A percentile compares a stretch with the other conserved stretches of the same genome.
Conservation (phyloP, 2,329 filamentous ascomycete genomes). For the Hansfordia pulvinata region DNA sequence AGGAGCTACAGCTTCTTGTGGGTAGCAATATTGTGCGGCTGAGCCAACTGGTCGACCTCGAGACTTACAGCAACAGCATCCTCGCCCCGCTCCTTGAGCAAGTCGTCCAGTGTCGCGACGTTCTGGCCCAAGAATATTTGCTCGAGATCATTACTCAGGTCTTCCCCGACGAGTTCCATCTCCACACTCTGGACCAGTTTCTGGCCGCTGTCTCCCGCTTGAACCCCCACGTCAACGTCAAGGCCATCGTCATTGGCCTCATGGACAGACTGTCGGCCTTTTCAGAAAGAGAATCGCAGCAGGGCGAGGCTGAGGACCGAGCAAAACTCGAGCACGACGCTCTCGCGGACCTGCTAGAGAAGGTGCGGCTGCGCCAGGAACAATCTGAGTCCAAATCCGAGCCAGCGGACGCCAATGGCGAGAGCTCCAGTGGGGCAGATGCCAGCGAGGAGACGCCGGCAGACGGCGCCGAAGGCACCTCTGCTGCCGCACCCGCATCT, state of each 20-base stretch:
- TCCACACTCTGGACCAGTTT: conserved; percentile 92
- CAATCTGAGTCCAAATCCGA: conserved; percentile 17
- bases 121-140: conserved; percentile 92
- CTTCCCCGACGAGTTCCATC: conserved; percentile 95
- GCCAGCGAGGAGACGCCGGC: conserved; percentile 20
- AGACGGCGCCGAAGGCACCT: conserved; percentile 17
- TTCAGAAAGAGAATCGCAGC: conserved; percentile 74
- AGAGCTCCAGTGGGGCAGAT: conserved; percentile 22
- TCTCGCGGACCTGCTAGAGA: conserved; percentile 63
- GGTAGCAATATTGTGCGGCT: conserved; percentile 92
- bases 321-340: conserved; percentile 77
- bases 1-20: conserved; percentile 88
- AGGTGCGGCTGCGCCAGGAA: conserved; percentile 56
- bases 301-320: conserved; percentile 55
- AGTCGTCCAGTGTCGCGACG: conserved; percentile 94
- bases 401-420: conserved; percentile 7
- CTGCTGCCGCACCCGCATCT: conserved; percentile 16
- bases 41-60: conserved; percentile 89
- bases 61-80: conserved; percentile 85
- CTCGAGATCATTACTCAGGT: conserved; percentile 98
- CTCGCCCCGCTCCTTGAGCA: conserved; percentile 84
- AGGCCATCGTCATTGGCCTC: conserved; percentile 91
- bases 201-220: conserved; percentile 83
- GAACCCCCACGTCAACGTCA: conserved; percentile 95
- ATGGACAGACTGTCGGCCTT: conserved; percentile 96